Conservation (phyloP, 441 rosid species). For the Flueggea neowawraea region DNA sequence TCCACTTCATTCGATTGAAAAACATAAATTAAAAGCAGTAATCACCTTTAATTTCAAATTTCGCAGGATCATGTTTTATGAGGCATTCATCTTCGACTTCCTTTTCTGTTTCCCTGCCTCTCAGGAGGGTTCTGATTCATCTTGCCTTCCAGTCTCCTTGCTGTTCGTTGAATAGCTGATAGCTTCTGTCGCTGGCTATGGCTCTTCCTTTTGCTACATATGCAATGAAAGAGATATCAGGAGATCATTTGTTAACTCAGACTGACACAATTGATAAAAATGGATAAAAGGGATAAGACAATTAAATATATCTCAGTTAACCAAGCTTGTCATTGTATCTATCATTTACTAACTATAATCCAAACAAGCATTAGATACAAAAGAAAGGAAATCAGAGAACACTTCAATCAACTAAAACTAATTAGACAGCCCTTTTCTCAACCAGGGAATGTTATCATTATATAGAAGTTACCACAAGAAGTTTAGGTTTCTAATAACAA, state of each 20-base stretch:
- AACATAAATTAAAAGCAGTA: background rate
- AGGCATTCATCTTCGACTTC: constrained; percentile 27
- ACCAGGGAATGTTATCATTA: too few relatives aligned
- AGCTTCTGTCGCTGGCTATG: constrained; percentile 61
- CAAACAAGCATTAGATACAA: too few relatives aligned
- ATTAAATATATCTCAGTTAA: too few relatives aligned
- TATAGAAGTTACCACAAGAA: too few relatives aligned
- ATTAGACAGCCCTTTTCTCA: too few relatives aligned
- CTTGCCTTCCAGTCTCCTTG: constrained; percentile 59
- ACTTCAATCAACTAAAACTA: too few relatives aligned
- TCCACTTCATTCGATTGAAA: too few relatives aligned
- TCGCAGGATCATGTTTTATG: constrained; percentile 14
- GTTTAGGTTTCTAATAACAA: background rate
- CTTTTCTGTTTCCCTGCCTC: constrained; percentile 37
- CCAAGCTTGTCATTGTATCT: too few relatives aligned
- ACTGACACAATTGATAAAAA: background rate
- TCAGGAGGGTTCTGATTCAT: constrained; percentile 23
- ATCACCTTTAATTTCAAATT: constrained; percentile 9
- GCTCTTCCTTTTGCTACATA: constrained; percentile 66
- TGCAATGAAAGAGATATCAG: background rate
- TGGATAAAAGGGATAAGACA: too few relatives aligned
- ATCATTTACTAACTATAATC: too few relatives aligned
- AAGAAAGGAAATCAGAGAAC: too few relatives aligned
- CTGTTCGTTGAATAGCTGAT: constrained; percentile 61
- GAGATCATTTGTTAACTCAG: background rate